Base-by-base conservation (phyloP, 2,329 filamentous ascomycete species). In the Pestalotiopsis fici region DNA sequence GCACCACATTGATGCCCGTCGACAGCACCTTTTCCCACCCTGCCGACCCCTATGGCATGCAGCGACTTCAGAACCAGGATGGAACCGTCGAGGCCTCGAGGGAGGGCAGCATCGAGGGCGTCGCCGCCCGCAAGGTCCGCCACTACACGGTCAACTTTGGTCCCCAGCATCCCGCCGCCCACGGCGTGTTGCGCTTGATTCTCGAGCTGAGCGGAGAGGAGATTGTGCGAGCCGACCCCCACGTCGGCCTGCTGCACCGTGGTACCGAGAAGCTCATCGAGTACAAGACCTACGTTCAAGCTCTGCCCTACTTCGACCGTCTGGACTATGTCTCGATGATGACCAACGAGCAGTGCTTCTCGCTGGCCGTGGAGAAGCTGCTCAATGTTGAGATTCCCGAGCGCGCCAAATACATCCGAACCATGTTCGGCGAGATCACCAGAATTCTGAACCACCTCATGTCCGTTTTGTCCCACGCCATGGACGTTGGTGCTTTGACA, bases 81-180 rank as follows among this genome's bases (percentile, higher is more conserved):
- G 79, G 81, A 69, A 73, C 75, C 70, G 78, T 82, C 71, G 82
- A 86, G 74, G 82, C 83, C 75, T 77, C 79, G 71, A 78, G 79
- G 73, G 83, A 87, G 71, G 83, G 82, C 74, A 83, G 81, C 67
- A 79, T 88, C 70, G 80, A 78, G 70, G 80, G 83, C 82, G 43
- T 50, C 43, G 43, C 43, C 43, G 43, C 43, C 57, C 91, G 95
- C 81, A 98, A 98, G 88, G 92, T 99, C 80, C 91, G 96, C 73
- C 96, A 99, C 84, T 99, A 99, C 85, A 99, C 96, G 6, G 95
- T 99, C 86, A 99, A 99, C 87, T 99, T 99, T 77, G 96, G 96
- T 66, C 96, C 96, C 71, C 96, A 99, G 87, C 96, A 99, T 86
- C 96, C 96, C 50, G 96, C 96, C 72, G 97, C 96, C 76, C 96